A percentile compares a stretch with the other conserved stretches of the same genome.
phyloP scores from a whole-genome alignment of 768 basidiomycete species.

The Hebeloma cylindrosporum region DNA sequence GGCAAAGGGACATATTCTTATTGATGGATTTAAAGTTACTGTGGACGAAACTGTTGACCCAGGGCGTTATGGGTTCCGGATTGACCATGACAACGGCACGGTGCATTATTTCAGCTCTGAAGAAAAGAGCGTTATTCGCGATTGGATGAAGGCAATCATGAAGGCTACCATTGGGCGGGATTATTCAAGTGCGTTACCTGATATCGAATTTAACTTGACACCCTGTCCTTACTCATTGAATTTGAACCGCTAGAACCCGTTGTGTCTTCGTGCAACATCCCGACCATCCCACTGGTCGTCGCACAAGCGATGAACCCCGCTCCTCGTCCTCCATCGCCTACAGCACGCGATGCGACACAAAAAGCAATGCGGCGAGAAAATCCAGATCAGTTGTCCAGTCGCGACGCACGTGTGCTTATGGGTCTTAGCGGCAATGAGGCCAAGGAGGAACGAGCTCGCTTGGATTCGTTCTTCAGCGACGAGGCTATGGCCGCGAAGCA shows the following conservation, averaged over 20 bases:
- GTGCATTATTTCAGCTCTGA: slow-evolving; percentile 91
- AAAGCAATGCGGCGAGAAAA: slow-evolving; percentile 84
- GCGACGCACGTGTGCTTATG: slow-evolving; percentile 79
- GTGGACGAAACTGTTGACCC: slow-evolving; percentile 91
- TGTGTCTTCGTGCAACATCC: slow-evolving; percentile 94
- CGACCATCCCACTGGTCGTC: slow-evolving; percentile 91
- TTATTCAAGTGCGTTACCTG: slow-evolving; percentile 70
- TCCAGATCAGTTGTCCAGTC: slow-evolving; percentile 74
- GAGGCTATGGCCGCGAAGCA: slow-evolving; percentile 29
- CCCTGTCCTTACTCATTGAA: slow-evolving; percentile 15
- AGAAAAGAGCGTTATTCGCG: slow-evolving; percentile 80
- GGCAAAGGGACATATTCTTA: slow-evolving; percentile 95
- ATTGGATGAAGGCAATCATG: slow-evolving; percentile 99
- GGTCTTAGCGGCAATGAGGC: slow-evolving; percentile 43
- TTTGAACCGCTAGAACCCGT: slow-evolving; percentile 66
- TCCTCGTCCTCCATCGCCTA: slow-evolving; percentile 91
- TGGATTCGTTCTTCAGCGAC: slow-evolving; percentile 58
- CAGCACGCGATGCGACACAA: slow-evolving; percentile 84
- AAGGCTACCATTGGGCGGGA: slow-evolving; percentile 96
- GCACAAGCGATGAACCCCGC: slow-evolving; percentile 97
- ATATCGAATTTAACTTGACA: neutral
- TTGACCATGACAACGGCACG: slow-evolving; percentile 85
- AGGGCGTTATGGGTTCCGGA: slow-evolving; percentile 92
- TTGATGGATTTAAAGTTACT: slow-evolving; percentile 88
- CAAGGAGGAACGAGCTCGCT: slow-evolving; percentile 47